Evolutionary conservation across 2,329 filamentous ascomycete species (phyloP).

Genomic region (Neobulgaria alba): DNA sequence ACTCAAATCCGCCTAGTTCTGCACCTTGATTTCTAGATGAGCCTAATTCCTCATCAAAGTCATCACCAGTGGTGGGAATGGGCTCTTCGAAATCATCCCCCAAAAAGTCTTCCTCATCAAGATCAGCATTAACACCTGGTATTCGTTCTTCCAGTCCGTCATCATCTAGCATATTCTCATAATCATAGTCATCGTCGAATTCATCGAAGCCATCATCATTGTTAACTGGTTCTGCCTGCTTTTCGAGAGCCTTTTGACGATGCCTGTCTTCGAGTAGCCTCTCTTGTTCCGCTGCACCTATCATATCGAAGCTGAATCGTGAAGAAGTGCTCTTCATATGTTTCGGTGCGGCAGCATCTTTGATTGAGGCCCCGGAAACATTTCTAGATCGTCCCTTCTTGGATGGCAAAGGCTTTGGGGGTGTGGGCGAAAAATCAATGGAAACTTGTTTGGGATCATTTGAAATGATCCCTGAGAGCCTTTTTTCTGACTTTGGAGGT

Average conservation of each 20-base stretch:
- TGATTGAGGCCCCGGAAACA: constrained; percentile 40
- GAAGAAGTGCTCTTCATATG: constrained; percentile 72
- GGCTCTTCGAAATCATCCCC: constrained; percentile 45
- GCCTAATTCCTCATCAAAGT: constrained; percentile 27
- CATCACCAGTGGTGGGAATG: constrained; percentile 49
- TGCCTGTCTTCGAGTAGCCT: constrained; percentile 1
- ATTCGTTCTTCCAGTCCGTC: constrained; percentile 60
- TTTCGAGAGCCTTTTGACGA: constrained; percentile 1
- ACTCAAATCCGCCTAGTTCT: constrained; percentile 22
- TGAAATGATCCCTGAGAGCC: too few relatives aligned
- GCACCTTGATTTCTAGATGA: background rate
- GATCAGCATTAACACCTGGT: constrained; percentile 45
- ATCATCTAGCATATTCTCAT: constrained; percentile 55
- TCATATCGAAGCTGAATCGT: constrained; percentile 75
- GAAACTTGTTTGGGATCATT: constrained; percentile 18
- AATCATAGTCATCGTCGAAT: constrained; percentile 53
- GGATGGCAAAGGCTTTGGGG: constrained; percentile 17
- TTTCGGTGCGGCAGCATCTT: constrained; percentile 41
- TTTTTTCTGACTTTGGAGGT: constrained; percentile 17
- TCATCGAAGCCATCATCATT: constrained; percentile 32
- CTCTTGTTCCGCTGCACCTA: constrained; percentile 58
- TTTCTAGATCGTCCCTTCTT: constrained; percentile 38
- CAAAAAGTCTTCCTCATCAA: constrained; percentile 18
- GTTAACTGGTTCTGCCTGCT: constrained; percentile 29
- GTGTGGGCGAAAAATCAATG: constrained; percentile 19